Evolutionary conservation across 441 rosid species (phyloP).

Genomic region (Pelargonium cotyledonis): DNA sequence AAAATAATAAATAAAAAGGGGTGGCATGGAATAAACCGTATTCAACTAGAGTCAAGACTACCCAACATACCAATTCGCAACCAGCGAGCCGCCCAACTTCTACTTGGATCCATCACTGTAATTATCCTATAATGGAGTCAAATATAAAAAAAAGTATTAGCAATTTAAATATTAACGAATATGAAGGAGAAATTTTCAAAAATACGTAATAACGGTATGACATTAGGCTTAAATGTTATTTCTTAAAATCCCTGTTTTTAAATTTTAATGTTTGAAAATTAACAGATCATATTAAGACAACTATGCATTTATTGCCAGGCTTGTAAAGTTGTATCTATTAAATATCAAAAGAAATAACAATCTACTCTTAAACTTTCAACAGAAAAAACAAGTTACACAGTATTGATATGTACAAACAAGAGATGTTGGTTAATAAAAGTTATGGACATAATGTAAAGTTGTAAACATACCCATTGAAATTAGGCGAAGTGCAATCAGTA

Average conservation of each 20-base stretch:
- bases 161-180: too few relatives aligned
- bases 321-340: background rate
- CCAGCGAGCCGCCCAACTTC: conserved; percentile 97
- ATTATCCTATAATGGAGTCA: conserved; percentile 44
- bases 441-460: background rate
- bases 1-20: background rate
- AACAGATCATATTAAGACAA: background rate
- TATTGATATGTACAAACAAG: background rate
- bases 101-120: conserved; percentile 83
- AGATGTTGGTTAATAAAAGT: background rate
- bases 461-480: conserved; percentile 64
- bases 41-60: background rate
- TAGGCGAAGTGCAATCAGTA: conserved; percentile 84
- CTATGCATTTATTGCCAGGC: background rate
- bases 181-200: background rate
- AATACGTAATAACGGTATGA: background rate
- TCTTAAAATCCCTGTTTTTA: background rate
- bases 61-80: conserved; percentile 65
- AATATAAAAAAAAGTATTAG: background rate
- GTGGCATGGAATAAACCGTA: background rate
- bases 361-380: background rate
- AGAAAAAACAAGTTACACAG: background rate
- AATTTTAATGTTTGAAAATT: background rate
- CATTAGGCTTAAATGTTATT: background rate
- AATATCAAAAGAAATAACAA: background rate